Evolutionary conservation across 148 eudicot species (phyloP).

Genomic region (Drosera capensis): DNA sequence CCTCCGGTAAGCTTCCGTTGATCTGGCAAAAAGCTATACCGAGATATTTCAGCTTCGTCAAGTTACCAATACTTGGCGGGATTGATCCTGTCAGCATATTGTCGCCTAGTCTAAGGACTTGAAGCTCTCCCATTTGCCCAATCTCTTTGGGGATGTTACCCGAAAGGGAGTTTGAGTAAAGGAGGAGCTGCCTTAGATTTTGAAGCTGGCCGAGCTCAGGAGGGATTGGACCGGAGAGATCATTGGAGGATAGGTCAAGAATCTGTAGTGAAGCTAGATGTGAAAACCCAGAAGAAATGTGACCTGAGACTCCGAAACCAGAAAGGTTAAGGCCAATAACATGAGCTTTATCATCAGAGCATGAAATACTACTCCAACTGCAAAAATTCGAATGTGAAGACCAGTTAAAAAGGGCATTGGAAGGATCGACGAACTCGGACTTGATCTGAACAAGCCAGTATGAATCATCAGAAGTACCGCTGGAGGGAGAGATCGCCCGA

Average conservation of each 20-base stretch:
- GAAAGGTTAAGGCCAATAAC: conserved; percentile 48
- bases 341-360: conserved; percentile 46
- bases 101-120: conserved; percentile 67
- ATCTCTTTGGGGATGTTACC: conserved; percentile 56
- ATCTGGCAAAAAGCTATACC: conserved; percentile 61
- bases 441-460: conserved; percentile 49
- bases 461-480: conserved; percentile 29
- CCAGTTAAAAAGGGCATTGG: conserved; percentile 44
- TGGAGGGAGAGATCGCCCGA: conserved; percentile 13
- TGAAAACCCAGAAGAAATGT: conserved; percentile 41
- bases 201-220: conserved; percentile 45
- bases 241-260: conserved; percentile 56
- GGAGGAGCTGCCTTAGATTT: conserved; percentile 31
- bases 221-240: conserved; percentile 51
- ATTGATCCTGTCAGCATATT: conserved; percentile 45
- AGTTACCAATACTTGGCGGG: conserved; percentile 31
- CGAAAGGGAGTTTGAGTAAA: conserved; percentile 43
- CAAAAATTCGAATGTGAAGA: conserved; percentile 32
- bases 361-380: conserved; percentile 58
- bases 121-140: conserved; percentile 35
- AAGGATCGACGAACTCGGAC: conserved; percentile 36
- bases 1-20: conserved; percentile 61
- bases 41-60: conserved; percentile 39
- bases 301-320: conserved; percentile 42
- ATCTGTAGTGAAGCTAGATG: conserved; percentile 38